phyloP scores from a whole-genome alignment of 2,329 filamentous ascomycete species.

The Cladosporium colombiae region DNA sequence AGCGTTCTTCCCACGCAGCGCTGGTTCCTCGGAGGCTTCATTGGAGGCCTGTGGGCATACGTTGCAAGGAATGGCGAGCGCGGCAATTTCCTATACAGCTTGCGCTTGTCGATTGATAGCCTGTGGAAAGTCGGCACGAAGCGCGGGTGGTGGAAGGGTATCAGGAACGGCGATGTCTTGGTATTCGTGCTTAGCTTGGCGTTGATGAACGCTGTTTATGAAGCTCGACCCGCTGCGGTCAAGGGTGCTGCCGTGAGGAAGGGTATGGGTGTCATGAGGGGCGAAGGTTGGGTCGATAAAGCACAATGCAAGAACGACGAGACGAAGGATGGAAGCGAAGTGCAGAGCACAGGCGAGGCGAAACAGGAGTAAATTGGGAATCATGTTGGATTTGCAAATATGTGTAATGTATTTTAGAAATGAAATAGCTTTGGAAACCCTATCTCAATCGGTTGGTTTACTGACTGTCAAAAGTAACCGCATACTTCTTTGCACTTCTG shows the following conservation, averaged over 20 bases:
- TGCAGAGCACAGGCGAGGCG: background rate
- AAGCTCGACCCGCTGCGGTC: constrained; percentile 68
- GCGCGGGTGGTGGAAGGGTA: constrained; percentile 80
- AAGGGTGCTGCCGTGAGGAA: constrained; percentile 69
- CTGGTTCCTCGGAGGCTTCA: constrained; percentile 84
- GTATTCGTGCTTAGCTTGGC: constrained; percentile 80
- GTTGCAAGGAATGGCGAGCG: constrained; percentile 67
- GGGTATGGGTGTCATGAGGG: constrained; percentile 70
- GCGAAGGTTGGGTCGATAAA: constrained; percentile 56
- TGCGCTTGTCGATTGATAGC: constrained; percentile 75
- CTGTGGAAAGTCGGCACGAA: constrained; percentile 95
- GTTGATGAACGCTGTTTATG: constrained; percentile 75
- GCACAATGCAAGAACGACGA: constrained; percentile 1
- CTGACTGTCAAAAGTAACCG: background rate
- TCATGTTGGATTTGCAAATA: background rate
- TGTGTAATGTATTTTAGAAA: background rate
- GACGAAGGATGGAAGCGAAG: background rate
- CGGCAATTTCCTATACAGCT: constrained; percentile 74
- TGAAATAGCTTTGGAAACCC: background rate
- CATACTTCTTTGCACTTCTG: background rate
- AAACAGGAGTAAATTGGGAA: background rate
- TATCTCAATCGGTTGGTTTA: background rate
- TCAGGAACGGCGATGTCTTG: constrained; percentile 80
- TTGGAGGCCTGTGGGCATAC: constrained; percentile 83
- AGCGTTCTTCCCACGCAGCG: constrained; percentile 76